A percentile compares a stretch with the other conserved stretches of the same genome.
Conservation (phyloP, 2,329 filamentous ascomycete species). For the Pseudogymnoascus sp. region DNA sequence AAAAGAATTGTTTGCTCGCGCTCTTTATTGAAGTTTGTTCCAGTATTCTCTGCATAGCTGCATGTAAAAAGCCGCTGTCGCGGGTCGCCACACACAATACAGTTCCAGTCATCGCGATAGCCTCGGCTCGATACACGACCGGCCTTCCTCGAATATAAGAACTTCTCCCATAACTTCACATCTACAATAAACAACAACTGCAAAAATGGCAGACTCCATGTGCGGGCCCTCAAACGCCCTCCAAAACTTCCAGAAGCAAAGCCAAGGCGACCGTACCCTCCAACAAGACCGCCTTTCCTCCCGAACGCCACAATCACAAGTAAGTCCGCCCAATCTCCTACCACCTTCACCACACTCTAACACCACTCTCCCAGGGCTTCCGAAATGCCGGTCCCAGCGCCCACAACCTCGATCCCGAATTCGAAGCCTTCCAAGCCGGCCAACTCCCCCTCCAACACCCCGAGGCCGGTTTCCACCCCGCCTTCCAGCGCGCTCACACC, state of each 20-base stretch:
- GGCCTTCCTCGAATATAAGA: background rate
- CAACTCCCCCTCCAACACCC: slow-evolving; percentile 24
- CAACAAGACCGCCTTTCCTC: slow-evolving; percentile 60
- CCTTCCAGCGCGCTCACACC: slow-evolving; percentile 14
- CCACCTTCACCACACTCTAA: slow-evolving; percentile 14
- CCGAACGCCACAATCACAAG: slow-evolving; percentile 46
- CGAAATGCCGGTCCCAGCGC: slow-evolving; percentile 47
- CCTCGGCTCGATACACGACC: background rate
- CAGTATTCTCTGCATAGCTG: background rate
- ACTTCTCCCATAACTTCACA: background rate
- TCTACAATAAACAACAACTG: slow-evolving; percentile 17
- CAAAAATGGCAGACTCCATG: slow-evolving; percentile 54
- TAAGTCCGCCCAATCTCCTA: slow-evolving; percentile 28
- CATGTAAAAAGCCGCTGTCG: background rate
- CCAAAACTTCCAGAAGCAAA: slow-evolving; percentile 64
- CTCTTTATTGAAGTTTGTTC: background rate
- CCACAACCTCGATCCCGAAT: slow-evolving; percentile 54
- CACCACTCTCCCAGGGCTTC: slow-evolving; percentile 46
- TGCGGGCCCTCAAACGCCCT: slow-evolving; percentile 67
- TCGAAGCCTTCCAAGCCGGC: slow-evolving; percentile 59
- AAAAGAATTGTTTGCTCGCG: background rate
- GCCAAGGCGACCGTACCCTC: slow-evolving; percentile 55
- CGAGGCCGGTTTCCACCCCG: slow-evolving; percentile 9
- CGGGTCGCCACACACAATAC: background rate
- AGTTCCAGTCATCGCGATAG: background rate